These are phyloP conservation scores for Lasiodiplodia gonubiensis DNA, from an alignment of 2,329 filamentous ascomycete genomes.

Conservation along the genomic window DNA sequence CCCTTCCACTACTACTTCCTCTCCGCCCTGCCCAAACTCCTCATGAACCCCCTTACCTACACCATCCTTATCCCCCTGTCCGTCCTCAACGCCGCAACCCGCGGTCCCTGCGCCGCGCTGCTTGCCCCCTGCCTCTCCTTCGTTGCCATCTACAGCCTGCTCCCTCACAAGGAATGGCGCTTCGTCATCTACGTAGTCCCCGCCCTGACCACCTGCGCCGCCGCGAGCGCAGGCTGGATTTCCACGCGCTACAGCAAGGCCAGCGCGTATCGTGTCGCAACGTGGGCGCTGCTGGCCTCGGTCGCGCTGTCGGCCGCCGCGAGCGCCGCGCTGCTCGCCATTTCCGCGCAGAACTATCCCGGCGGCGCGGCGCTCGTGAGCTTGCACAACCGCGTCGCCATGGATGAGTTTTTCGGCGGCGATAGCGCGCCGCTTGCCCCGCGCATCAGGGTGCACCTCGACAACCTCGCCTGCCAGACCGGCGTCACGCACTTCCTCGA, in stretches of 20 bases:
- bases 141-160: constrained; percentile 78
- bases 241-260: constrained; percentile 70
- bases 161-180: constrained; percentile 94
- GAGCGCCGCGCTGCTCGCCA: constrained; percentile 71
- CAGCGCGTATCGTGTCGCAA: constrained; percentile 60
- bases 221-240: constrained; percentile 69
- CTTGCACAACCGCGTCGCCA: constrained; percentile 44
- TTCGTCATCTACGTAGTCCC: constrained; percentile 93
- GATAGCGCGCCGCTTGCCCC: constrained; percentile 30
- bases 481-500: constrained; percentile 65
- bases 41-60: constrained; percentile 77
- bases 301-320: constrained; percentile 64
- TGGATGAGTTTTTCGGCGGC: constrained; percentile 21
- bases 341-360: constrained; percentile 92
- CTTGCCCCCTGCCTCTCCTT: constrained; percentile 73
- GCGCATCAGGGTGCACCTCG: constrained; percentile 58
- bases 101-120: constrained; percentile 55
- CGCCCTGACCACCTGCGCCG: constrained; percentile 76
- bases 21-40: constrained; percentile 78
- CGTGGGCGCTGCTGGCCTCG: constrained; percentile 63
- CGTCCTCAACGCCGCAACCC: constrained; percentile 55
- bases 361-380: constrained; percentile 76
- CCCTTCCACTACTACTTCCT: constrained; percentile 87
- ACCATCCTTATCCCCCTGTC: constrained; percentile 58
- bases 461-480: constrained; percentile 68